Evolutionary conservation across 805 yeast species (phyloP).

Genomic region (Yueomyces sinensis): DNA sequence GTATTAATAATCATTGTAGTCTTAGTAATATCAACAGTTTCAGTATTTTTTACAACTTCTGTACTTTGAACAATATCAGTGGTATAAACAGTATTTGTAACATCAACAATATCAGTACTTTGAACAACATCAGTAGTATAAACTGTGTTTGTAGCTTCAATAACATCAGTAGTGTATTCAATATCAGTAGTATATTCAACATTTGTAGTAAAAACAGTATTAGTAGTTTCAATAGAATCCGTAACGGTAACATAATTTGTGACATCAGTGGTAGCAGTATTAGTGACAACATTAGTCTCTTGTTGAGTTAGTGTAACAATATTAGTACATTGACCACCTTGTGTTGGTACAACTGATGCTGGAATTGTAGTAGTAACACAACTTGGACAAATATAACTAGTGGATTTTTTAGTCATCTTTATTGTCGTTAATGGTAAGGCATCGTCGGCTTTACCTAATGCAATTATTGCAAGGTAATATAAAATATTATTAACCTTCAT

Average conservation of each 20-base stretch:
- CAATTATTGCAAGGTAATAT: no score
- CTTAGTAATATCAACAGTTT: neutral
- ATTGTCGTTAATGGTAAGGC: no score
- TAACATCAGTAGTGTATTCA: neutral
- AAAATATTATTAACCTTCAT: no score
- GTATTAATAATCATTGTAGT: neutral
- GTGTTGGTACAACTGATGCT: neutral
- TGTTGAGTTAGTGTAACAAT: slow-evolving; percentile 1
- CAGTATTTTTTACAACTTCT: neutral
- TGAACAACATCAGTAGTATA: neutral
- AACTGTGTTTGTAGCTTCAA: neutral
- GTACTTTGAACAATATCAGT: neutral
- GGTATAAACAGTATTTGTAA: neutral
- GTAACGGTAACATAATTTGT: neutral
- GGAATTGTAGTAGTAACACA: slow-evolving; percentile 2
- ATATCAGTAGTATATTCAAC: neutral
- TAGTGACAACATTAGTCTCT: no score
- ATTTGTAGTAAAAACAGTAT: neutral
- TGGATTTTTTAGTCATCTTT: neutral
- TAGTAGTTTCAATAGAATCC: neutral
- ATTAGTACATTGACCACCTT: neutral
- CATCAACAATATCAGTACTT: neutral
- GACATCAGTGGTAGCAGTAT: neutral
- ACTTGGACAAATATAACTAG: slow-evolving; percentile 2
- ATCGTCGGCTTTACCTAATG: no score